phyloP scores from a whole-genome alignment of 495 filamentous ascomycete genomes.

The Hypoxylon subgilvum region DNA sequence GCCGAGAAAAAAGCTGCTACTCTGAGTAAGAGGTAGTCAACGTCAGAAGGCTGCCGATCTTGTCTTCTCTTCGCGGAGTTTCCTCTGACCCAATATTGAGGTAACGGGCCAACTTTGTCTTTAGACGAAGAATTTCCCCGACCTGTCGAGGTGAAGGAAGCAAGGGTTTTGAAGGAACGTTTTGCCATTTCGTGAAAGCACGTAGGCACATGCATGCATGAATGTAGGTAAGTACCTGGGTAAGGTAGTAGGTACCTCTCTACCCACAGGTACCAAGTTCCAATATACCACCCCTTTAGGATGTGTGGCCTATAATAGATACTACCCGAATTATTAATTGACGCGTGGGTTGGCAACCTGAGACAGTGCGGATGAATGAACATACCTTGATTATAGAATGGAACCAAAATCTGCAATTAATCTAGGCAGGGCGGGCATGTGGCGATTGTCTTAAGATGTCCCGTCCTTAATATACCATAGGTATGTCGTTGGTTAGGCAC shows the following conservation, averaged over 20 bases:
- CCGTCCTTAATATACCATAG: too few species aligned
- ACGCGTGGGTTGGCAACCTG: too few species aligned
- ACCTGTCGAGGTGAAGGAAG: background rate
- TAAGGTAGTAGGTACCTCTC: background rate
- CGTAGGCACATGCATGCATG: background rate
- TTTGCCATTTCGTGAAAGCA: conserved; percentile 7
- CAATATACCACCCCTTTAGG: too few species aligned
- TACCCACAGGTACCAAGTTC: too few species aligned
- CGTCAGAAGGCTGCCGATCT: conserved; percentile 12
- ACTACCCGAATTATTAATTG: too few species aligned
- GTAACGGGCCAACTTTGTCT: background rate
- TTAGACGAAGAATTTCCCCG: background rate
- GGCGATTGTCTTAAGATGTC: too few species aligned
- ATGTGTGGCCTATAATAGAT: too few species aligned
- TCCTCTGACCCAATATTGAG: background rate
- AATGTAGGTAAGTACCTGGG: conserved; percentile 2
- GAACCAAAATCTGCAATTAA: too few species aligned
- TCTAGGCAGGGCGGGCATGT: too few species aligned
- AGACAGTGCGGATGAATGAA: too few species aligned
- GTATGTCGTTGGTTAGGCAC: too few species aligned
- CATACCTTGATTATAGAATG: too few species aligned
- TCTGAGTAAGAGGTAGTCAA: conserved; percentile 21
- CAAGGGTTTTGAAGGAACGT: conserved; percentile 19
- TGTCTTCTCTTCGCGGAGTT: background rate
- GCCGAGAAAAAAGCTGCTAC: conserved; percentile 17